Evolutionary conservation across 306 rosid species (phyloP).

Genomic region (Spatholobus suberectus): DNA sequence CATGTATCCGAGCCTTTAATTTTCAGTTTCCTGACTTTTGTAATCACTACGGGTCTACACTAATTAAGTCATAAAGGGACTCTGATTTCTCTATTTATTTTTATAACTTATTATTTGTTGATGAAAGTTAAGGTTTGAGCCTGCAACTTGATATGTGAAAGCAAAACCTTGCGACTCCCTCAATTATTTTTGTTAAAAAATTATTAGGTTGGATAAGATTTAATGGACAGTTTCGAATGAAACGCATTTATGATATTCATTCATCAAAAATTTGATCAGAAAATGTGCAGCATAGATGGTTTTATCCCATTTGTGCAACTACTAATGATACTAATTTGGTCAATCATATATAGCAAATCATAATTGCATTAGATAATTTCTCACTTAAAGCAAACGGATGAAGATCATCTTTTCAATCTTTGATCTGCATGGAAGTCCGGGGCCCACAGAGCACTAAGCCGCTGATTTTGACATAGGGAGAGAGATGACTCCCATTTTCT

Average conservation of each 20-base stretch:
- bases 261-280: slow-evolving; percentile 9
- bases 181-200: slow-evolving; percentile 7
- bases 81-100: slow-evolving; percentile 16
- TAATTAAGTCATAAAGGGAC: not conserved
- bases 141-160: slow-evolving; percentile 20
- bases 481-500: slow-evolving; percentile 34
- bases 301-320: slow-evolving; percentile 36
- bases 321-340: slow-evolving; percentile 26
- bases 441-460: slow-evolving; percentile 50
- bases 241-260: not conserved
- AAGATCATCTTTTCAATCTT: slow-evolving; percentile 35
- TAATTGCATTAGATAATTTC: slow-evolving; percentile 35
- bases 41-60: slow-evolving; percentile 1
- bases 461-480: slow-evolving; percentile 49
- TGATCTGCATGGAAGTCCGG: slow-evolving; percentile 38
- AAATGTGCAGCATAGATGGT: slow-evolving; percentile 35
- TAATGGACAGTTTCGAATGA: not conserved
- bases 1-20: slow-evolving; percentile 27
- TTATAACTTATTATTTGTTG: too few relatives aligned
- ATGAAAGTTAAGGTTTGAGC: too few relatives aligned
- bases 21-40: slow-evolving; percentile 3
- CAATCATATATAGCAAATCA: slow-evolving; percentile 33
- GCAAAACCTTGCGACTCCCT: slow-evolving; percentile 17
- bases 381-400: slow-evolving; percentile 34
- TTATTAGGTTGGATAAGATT: not conserved